Base-by-base conservation (phyloP, 2,329 filamentous ascomycete species). In the Cercospora zeae-maydis region DNA sequence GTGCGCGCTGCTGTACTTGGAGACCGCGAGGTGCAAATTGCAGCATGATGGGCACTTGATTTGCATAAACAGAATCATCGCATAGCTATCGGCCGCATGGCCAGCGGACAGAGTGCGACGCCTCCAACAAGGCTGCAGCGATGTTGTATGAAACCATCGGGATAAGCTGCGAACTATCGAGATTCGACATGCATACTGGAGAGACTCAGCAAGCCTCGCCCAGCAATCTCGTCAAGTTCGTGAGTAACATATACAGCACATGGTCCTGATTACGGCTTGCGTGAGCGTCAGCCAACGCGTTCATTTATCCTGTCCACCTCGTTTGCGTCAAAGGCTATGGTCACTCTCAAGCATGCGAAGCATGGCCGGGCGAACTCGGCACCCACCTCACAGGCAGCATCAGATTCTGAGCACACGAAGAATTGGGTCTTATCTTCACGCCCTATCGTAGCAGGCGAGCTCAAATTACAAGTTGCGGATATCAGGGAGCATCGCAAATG, bases 1-100 rank as follows among this genome's bases (percentile, higher is more conserved):
- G 75, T 81, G 1, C 71, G 81, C 34, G 80, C 80, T 4, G 79
- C 78, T 58, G 73, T 83, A 47, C 78, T 82, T 3, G 73, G 73
- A 51, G 75, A 76, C 42, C 60, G 54, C 47, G 81, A 83, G 66
- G 76, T 82, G 21, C 54, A 62, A 19, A 58, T 61, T 31, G 51
- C 49, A 21, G 31, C 49, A 16, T 60, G 31, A 53, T 19, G 1
- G 27, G 30, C 11, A 16, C 13, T 4, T 5, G 11, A 19, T 34
- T 4, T 30, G 27, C 14, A 21, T 13, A 24, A 13, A 8, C n/a
- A 33, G n/a, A 13, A 11, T 16, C 30, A 27, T 53, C 39, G 39
- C n/a, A 45, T 39, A n/a, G n/a, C n/a, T 39, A 4, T 4, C n/a
- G 10, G 39, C 7, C 7, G 39, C 13, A 45, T 16, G 13, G 14